Evolutionary conservation across 495 filamentous ascomycete genomes (phyloP).

Genomic region (Durotheca rogersii): DNA sequence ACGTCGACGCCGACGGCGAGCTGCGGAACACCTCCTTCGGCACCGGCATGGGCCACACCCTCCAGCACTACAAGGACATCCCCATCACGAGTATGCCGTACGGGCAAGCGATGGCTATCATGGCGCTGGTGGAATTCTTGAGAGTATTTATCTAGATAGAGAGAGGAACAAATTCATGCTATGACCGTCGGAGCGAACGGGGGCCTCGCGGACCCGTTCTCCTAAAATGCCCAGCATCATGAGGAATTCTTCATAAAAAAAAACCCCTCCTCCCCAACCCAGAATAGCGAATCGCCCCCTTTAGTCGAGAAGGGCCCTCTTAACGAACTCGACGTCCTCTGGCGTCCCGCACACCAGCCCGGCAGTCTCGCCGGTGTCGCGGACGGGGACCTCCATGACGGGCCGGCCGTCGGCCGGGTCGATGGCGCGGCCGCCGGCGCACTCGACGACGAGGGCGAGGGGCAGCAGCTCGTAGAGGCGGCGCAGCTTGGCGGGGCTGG

Average conservation of each 20-base stretch:
- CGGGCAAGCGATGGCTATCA: conserved; percentile 76
- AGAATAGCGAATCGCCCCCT: neutral
- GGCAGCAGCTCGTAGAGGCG: conserved; percentile 53
- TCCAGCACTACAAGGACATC: conserved; percentile 71
- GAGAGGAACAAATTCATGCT: neutral
- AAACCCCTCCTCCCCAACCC: no score
- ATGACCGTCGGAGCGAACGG: no score
- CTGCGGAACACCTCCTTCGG: conserved; percentile 70
- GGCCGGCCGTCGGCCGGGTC: conserved; percentile 42
- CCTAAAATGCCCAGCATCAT: no score
- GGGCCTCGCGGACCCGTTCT: no score
- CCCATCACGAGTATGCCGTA: conserved; percentile 73
- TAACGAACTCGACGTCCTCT: conserved; percentile 46
- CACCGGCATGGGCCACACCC: conserved; percentile 65
- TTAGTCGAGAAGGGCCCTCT: conserved; percentile 22
- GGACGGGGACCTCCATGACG: conserved; percentile 41
- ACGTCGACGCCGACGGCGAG: conserved; percentile 62
- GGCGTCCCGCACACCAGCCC: conserved; percentile 51
- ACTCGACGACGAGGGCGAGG: conserved; percentile 53
- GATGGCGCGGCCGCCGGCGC: conserved; percentile 50
- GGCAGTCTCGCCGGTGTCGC: conserved; percentile 46
- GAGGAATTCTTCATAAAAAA: no score
- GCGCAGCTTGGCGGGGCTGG: conserved; percentile 51
- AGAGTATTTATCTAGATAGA: conserved; percentile 51
- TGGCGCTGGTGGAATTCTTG: conserved; percentile 67